phyloP scores from a whole-genome alignment of 192 early-diverging fungal species.

The Mortierella hygrophila region DNA sequence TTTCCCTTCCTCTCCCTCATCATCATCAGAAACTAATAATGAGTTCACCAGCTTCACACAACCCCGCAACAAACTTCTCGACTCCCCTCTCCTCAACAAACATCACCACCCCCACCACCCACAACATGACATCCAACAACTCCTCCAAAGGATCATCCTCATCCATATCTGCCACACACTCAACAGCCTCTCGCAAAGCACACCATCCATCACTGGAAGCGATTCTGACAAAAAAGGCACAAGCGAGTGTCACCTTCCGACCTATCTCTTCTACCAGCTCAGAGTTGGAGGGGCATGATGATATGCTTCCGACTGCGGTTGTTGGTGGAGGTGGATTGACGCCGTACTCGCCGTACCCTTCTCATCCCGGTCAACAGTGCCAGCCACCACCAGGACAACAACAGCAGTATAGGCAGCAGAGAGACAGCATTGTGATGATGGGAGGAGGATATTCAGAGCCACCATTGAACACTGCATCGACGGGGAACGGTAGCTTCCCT shows the following conservation, averaged over 20 bases:
- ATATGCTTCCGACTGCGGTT: not conserved
- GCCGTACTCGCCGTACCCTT: not conserved
- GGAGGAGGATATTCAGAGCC: not conserved
- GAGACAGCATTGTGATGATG: not conserved
- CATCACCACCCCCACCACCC: not conserved
- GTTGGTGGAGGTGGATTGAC: not conserved
- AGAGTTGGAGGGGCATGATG: not conserved
- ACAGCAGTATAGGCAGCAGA: slow-evolving; percentile 1
- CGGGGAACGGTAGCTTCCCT: slow-evolving; percentile 6
- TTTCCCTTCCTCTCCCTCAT: not conserved
- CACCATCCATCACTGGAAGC: slow-evolving; percentile 15
- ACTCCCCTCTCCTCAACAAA: not conserved
- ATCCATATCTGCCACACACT: slow-evolving; percentile 6
- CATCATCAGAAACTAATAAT: not conserved
- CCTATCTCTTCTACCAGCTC: slow-evolving; percentile 20
- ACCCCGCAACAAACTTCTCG: not conserved
- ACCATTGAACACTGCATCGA: not conserved
- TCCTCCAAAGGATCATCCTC: slow-evolving; percentile 1
- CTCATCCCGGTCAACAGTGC: not conserved
- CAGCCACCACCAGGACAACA: not conserved
- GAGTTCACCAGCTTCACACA: not conserved
- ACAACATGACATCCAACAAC: not conserved
- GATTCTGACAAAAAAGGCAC: slow-evolving; percentile 27
- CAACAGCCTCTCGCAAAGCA: not conserved
- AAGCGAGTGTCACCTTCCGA: slow-evolving; percentile 29